Conservation (phyloP, 768 basidiomycete species). For the Xanthoconium stramineum region DNA sequence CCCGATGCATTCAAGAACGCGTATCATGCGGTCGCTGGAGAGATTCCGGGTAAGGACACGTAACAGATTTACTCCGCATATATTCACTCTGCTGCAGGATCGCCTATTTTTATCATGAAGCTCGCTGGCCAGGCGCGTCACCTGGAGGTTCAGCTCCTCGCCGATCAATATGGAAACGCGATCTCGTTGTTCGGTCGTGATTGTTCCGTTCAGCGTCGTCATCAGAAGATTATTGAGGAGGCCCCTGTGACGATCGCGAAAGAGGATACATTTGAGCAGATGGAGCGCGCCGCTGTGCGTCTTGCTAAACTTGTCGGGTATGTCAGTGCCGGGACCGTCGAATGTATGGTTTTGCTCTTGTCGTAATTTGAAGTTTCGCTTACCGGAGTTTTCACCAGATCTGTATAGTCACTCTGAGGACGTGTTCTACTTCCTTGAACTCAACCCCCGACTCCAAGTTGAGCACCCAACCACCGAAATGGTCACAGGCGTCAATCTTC, state of each 20-base stretch:
- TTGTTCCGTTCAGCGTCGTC: constrained; percentile 97
- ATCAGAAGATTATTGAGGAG: constrained; percentile 99
- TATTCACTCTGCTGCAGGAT: constrained; percentile 52
- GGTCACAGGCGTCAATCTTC: constrained; percentile 98
- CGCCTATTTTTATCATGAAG: constrained; percentile 99
- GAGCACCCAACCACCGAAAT: constrained; percentile 99
- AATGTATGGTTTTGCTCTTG: constrained; percentile 53
- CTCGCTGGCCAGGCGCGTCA: constrained; percentile 97
- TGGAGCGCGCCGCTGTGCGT: constrained; percentile 99
- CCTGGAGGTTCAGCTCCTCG: constrained; percentile 95
- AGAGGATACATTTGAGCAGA: constrained; percentile 87
- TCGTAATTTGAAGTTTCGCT: neutral
- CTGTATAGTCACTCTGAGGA: constrained; percentile 94
- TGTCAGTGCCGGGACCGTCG: constrained; percentile 97
- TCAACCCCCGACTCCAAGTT: constrained; percentile 99
- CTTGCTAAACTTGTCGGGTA: constrained; percentile 99
- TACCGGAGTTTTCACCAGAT: constrained; percentile 45
- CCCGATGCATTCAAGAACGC: constrained; percentile 91
- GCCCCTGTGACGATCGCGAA: constrained; percentile 98
- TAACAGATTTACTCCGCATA: neutral
- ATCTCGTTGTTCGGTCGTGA: constrained; percentile 99
- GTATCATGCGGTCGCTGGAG: constrained; percentile 89
- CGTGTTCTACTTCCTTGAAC: constrained; percentile 94
- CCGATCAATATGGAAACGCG: constrained; percentile 98
- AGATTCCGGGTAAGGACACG: constrained; percentile 80